Base-by-base conservation (phyloP, 1,284 basidiomycete species). In the Entoloma clypeatum region DNA sequence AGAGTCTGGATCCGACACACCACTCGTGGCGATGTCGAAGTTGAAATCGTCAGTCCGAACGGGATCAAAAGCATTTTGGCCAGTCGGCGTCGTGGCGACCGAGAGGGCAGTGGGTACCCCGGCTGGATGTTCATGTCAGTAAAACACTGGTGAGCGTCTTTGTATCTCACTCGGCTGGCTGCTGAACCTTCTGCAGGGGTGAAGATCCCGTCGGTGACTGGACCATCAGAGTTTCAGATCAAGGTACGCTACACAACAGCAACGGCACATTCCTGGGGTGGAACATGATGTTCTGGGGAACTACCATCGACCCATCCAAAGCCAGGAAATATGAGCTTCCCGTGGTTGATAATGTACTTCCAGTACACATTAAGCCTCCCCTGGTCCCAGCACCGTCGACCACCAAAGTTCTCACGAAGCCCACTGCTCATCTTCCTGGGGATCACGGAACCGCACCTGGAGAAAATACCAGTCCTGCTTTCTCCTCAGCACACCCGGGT, bases 91-190 rank as follows among this genome's bases (percentile, higher is more conserved):
- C 62, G 72, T 23, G 75, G 73, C 27, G 96, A 99, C 59, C 62
- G 67, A 33, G 85, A 79, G 9, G 61, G 57, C 3, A 74, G 72
- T 7, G 96, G 96, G 4, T 96, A 79, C 62, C 80, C 81, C 18
- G 94, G 92, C 0, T 99, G 96, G 96, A 86, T 80, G 14, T 99
- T 99, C 61, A 99, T 98, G 94, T 81, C 84, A 17, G 80, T 99
- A 43, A 99, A 99, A 65, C 96, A 99, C 62, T 99, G 96, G 96
- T 92, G 45, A 57, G 81, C 51, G 11, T 39, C 32, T 14, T 22
- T 36, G 22, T 11, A n/a, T 26, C 7, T 36, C 30, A 17, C 8
- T 13, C 11, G 18, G 16, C 30, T 27, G 7, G 19, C 32, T 36
- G 25, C 41, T 63, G n/a, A 63, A 30, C 27, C 16, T 50, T 38